These are phyloP conservation scores for Moricandia arvensis DNA, from an alignment of 345 rosid species.

Conservation along the genomic window DNA sequence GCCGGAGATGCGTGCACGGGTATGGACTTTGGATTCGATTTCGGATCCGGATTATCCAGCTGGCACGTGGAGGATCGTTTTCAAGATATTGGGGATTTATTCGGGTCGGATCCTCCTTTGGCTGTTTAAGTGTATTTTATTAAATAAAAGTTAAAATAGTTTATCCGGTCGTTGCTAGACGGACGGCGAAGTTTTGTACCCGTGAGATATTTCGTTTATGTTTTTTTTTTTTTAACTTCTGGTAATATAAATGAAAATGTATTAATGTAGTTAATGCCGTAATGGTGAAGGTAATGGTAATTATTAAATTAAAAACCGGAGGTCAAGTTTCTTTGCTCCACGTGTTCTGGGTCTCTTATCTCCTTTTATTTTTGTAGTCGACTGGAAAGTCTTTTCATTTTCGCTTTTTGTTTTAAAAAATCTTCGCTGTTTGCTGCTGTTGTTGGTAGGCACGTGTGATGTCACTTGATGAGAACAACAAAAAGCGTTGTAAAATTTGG, in stretches of 20 bases:
- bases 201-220: not conserved
- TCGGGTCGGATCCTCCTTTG: constrained; percentile 70
- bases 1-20: constrained; percentile 35
- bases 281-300: not conserved
- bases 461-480: constrained; percentile 17
- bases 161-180: constrained; percentile 29
- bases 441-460: constrained; percentile 40
- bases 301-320: constrained; percentile 40
- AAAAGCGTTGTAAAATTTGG: not conserved
- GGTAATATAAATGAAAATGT: not conserved
- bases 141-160: not conserved
- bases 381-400: constrained; percentile 9
- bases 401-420: not conserved
- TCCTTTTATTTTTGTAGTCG: not conserved
- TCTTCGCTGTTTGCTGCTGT: not conserved
- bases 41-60: constrained; percentile 49
- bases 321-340: constrained; percentile 43
- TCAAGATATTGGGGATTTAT: constrained; percentile 75
- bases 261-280: not conserved
- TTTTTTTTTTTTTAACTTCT: not conserved
- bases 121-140: constrained; percentile 35
- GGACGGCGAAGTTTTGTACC: constrained; percentile 47
- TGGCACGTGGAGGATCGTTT: constrained; percentile 58
- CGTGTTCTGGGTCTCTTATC: constrained; percentile 30
- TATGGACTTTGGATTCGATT: constrained; percentile 45